These are phyloP conservation scores for Fusarium sp. DNA, from an alignment of 2,329 filamentous ascomycete species.

Conservation along the genomic window DNA sequence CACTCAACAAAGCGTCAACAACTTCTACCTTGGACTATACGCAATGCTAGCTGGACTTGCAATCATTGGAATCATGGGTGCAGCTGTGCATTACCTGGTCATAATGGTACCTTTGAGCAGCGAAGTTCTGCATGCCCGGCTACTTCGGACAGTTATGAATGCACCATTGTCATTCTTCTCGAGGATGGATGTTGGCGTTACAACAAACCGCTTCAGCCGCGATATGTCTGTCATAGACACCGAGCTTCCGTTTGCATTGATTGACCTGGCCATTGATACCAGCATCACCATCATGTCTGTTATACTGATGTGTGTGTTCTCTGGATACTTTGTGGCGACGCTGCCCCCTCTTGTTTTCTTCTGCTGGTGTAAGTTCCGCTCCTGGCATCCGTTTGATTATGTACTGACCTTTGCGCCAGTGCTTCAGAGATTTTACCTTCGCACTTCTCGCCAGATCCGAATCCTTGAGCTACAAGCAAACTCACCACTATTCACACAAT, in stretches of 20 bases:
- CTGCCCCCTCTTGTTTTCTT: conserved; percentile 1
- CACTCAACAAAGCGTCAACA: conserved; percentile 8
- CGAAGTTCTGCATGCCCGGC: conserved; percentile 16
- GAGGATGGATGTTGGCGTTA: conserved; percentile 47
- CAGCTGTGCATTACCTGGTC: conserved; percentile 3
- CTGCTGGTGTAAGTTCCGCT: conserved; percentile 2
- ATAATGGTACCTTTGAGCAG: conserved; percentile 4
- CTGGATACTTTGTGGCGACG: conserved; percentile 14
- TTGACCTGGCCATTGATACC: conserved; percentile 34
- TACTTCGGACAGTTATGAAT: conserved; percentile 9
- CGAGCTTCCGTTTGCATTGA: conserved; percentile 44
- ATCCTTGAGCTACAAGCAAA: conserved; percentile 46
- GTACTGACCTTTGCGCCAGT: not conserved
- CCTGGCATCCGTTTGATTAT: not conserved
- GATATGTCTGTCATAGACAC: conserved; percentile 50
- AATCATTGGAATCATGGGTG: not conserved
- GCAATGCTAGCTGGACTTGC: conserved; percentile 15
- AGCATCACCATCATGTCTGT: not conserved
- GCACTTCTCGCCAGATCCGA: conserved; percentile 46
- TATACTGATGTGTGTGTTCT: conserved; percentile 27
- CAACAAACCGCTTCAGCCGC: conserved; percentile 52
- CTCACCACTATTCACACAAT: conserved; percentile 43
- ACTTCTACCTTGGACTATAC: conserved; percentile 26
- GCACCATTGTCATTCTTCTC: conserved; percentile 52
- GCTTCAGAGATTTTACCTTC: conserved; percentile 31